These are phyloP conservation scores for Penicillium palitans DNA, from an alignment of 2,329 filamentous ascomycete species.

Conservation along the genomic window DNA sequence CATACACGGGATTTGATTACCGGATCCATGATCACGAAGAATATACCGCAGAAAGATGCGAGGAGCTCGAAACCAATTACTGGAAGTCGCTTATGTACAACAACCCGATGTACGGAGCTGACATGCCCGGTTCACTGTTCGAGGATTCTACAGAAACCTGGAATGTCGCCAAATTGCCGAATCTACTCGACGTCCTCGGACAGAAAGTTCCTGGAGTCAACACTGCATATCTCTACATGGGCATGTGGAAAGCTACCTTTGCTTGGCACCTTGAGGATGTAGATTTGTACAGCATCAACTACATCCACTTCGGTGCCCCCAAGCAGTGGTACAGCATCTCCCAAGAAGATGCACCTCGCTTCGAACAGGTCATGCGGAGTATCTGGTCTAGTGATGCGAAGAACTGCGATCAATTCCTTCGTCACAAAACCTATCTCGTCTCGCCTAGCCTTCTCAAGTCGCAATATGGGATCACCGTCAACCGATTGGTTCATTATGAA, in stretches of 20 bases:
- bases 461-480: constrained; percentile 92
- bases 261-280: constrained; percentile 99
- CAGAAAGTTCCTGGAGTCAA: constrained; percentile 97
- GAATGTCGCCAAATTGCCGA: constrained; percentile 94
- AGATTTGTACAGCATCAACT: constrained; percentile 99
- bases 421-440: constrained; percentile 96
- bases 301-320: constrained; percentile 95
- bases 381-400: constrained; percentile 96
- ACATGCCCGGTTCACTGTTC: constrained; percentile 94
- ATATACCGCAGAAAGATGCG: constrained; percentile 86
- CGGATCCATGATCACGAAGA: constrained; percentile 79
- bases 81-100: constrained; percentile 98
- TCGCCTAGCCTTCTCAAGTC: constrained; percentile 84
- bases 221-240: constrained; percentile 93
- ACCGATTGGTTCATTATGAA: constrained; percentile 91
- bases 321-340: constrained; percentile 99
- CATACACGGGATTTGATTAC: constrained; percentile 90
- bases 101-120: constrained; percentile 89
- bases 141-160: constrained; percentile 79
- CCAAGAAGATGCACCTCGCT: constrained; percentile 86
- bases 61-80: constrained; percentile 90
- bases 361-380: constrained; percentile 81
- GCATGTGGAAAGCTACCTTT: constrained; percentile 99
- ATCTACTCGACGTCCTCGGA: constrained; percentile 88
- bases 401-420: constrained; percentile 90